Percentiles rank a stretch among this genome's conserved stretches.
Conservation (phyloP, 192 early-diverging fungal species). For the Chytriomyces confervae region DNA sequence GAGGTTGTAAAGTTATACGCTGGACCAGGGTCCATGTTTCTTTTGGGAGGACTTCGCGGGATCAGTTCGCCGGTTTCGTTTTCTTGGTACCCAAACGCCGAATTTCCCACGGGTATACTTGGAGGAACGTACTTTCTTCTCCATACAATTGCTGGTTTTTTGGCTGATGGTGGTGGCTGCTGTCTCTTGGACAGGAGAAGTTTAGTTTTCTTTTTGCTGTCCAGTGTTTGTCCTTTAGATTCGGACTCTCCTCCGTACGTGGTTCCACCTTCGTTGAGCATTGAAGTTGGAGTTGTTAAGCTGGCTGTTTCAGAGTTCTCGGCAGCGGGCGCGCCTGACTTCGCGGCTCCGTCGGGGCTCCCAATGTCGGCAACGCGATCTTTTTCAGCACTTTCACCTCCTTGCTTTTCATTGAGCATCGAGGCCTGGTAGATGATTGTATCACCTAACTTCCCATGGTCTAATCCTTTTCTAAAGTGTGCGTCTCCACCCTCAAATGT, state of each 20-base stretch:
- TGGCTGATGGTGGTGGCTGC: constrained; percentile 12
- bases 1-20: constrained; percentile 54
- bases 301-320: neutral
- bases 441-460: constrained; percentile 25
- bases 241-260: neutral
- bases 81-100: constrained; percentile 59
- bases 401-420: neutral
- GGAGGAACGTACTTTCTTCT: constrained; percentile 59
- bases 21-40: constrained; percentile 38
- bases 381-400: neutral
- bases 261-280: neutral
- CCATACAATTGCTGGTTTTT: constrained; percentile 52
- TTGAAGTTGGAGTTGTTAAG: neutral
- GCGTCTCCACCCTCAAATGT: constrained; percentile 1
- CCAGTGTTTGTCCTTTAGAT: neutral
- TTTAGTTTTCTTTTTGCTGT: constrained; percentile 5
- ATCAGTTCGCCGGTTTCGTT: constrained; percentile 54
- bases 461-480: constrained; percentile 20
- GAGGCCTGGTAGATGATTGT: constrained; percentile 21
- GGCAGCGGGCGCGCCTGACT: neutral
- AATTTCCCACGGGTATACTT: constrained; percentile 51
- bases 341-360: neutral
- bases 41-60: constrained; percentile 56
- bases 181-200: constrained; percentile 2
- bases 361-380: neutral